phyloP scores from a whole-genome alignment of 495 filamentous ascomycete genomes.

The Aspergillus panamensis region DNA sequence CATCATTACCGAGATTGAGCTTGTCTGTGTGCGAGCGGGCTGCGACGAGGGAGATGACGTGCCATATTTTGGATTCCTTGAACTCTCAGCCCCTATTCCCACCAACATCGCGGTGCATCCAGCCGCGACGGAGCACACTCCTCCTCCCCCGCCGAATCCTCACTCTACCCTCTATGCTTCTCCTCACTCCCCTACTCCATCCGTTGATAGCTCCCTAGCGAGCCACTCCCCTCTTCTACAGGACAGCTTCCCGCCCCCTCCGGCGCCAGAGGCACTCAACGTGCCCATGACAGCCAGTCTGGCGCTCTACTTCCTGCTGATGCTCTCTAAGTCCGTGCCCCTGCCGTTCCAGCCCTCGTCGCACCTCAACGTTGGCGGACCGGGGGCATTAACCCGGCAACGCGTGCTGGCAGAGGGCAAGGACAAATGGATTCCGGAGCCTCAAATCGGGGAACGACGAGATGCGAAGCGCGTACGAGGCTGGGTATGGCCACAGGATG shows the following conservation, averaged over 20 bases:
- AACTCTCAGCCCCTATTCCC: slow-evolving; percentile 62
- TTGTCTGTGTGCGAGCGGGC: slow-evolving; percentile 81
- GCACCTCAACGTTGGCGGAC: slow-evolving; percentile 75
- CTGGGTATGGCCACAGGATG: slow-evolving; percentile 81
- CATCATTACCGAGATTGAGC: slow-evolving; percentile 92
- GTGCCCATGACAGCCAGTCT: slow-evolving; percentile 64
- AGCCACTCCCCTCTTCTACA: slow-evolving; percentile 23
- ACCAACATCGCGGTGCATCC: slow-evolving; percentile 38
- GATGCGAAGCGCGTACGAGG: slow-evolving; percentile 78
- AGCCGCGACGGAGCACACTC: not conserved
- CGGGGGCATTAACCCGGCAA: slow-evolving; percentile 69
- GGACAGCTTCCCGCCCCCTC: slow-evolving; percentile 14
- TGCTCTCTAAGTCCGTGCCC: slow-evolving; percentile 75
- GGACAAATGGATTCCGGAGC: slow-evolving; percentile 85
- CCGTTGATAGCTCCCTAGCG: slow-evolving; percentile 19
- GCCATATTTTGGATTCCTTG: slow-evolving; percentile 81
- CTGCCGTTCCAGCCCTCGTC: slow-evolving; percentile 63
- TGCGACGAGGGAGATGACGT: slow-evolving; percentile 59
- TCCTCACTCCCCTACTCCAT: slow-evolving; percentile 22
- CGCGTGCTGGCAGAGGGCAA: slow-evolving; percentile 59
- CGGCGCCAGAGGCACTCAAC: slow-evolving; percentile 23
- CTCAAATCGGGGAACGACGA: slow-evolving; percentile 75
- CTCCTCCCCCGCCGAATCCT: not conserved
- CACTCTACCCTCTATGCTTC: slow-evolving; percentile 6
- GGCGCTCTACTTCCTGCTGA: slow-evolving; percentile 75